phyloP scores from a whole-genome alignment of 179 eudicot species.

The Carnegiea gigantea region DNA sequence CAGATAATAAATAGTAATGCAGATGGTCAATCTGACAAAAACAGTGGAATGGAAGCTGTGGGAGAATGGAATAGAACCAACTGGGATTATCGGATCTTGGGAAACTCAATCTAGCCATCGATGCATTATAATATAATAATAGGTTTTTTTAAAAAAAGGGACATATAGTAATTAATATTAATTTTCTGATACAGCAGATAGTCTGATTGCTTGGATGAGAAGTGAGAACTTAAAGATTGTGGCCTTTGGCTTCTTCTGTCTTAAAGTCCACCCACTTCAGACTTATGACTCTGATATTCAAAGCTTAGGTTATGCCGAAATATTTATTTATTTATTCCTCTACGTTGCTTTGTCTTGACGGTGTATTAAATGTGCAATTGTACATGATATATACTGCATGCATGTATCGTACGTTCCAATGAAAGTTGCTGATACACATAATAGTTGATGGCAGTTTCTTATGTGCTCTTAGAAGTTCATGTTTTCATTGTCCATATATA shows the following conservation, averaged over 20 bases:
- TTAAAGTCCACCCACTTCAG: slow-evolving; percentile 34
- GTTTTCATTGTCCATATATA: no score
- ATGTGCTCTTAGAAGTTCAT: no score
- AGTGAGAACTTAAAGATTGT: slow-evolving; percentile 13
- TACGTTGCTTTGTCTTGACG: slow-evolving; percentile 49
- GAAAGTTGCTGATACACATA: no score
- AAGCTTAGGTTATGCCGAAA: slow-evolving; percentile 14
- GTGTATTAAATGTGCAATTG: slow-evolving; percentile 28
- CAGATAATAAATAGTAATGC: slow-evolving; percentile 19
- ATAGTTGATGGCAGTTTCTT: no score
- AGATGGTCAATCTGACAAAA: slow-evolving; percentile 63
- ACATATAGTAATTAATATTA: slow-evolving; percentile 11
- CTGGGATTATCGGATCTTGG: slow-evolving; percentile 57
- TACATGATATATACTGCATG: neutral
- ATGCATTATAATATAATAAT: neutral
- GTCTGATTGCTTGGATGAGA: slow-evolving; percentile 16
- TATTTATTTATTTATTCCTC: neutral
- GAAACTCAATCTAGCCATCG: slow-evolving; percentile 24
- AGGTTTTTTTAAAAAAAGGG: neutral
- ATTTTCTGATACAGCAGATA: slow-evolving; percentile 31
- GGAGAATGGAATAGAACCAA: slow-evolving; percentile 74
- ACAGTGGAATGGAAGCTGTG: slow-evolving; percentile 88
- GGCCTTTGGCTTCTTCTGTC: slow-evolving; percentile 27
- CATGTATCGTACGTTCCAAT: no score
- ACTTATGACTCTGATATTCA: slow-evolving; percentile 16